Evolutionary conservation across 345 rosid species (phyloP).

Genomic region (Sonneratia alba): DNA sequence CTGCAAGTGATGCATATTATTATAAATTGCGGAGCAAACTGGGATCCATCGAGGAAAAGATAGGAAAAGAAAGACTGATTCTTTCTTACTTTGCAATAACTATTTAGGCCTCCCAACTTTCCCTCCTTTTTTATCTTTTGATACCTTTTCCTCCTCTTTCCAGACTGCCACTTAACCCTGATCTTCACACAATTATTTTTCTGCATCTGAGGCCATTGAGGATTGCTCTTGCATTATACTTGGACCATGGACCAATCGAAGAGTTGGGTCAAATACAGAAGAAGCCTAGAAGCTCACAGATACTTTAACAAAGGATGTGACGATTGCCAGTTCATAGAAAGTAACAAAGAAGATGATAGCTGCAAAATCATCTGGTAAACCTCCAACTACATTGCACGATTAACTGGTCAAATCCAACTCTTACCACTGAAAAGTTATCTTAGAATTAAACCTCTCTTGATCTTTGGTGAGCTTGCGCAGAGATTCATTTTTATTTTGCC

Average conservation of each 20-base stretch:
- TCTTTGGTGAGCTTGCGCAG: neutral
- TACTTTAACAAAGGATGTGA: neutral
- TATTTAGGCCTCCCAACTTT: neutral
- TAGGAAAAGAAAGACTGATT: neutral
- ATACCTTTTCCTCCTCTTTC: neutral
- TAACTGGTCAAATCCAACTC: neutral
- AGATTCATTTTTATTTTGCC: too few species aligned
- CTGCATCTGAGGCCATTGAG: neutral
- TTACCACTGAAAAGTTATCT: neutral
- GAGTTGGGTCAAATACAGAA: neutral
- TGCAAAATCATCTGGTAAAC: neutral
- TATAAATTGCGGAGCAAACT: neutral
- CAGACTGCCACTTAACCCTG: neutral
- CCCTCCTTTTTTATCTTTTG: neutral
- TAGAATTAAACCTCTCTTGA: neutral
- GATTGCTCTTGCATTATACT: neutral
- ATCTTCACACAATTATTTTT: neutral
- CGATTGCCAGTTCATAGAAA: neutral
- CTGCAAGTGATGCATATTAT: neutral
- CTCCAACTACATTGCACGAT: neutral
- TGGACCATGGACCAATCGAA: neutral
- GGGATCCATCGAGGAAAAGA: neutral
- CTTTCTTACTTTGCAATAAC: neutral
- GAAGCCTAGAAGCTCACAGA: neutral
- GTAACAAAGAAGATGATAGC: too few species aligned